These are phyloP conservation scores for Jasminum sambac DNA, from an alignment of 257 asterid genomes.

Conservation along the genomic window DNA sequence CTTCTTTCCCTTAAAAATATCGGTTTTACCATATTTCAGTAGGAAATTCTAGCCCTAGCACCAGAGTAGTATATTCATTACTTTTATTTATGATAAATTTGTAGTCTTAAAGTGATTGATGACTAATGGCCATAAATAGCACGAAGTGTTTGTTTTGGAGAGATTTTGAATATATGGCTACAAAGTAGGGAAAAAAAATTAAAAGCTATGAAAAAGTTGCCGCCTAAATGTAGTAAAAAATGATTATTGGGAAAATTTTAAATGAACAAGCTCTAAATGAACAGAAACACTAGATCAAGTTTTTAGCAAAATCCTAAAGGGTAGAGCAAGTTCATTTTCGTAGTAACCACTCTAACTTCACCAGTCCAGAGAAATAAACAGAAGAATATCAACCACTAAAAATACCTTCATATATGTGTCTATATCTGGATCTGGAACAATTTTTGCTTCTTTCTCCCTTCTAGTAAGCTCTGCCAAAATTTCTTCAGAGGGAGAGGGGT, in stretches of 20 bases:
- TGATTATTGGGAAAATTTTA: no score
- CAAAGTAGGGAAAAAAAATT: no score
- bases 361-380: conserved; percentile 4
- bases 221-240: no score
- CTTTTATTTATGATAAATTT: not conserved
- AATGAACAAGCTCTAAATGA: not conserved
- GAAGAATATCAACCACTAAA: conserved; percentile 7
- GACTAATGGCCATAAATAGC: not conserved
- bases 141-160: not conserved
- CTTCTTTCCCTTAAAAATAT: not conserved
- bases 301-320: not conserved
- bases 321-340: not conserved
- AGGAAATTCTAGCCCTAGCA: not conserved
- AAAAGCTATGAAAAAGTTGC: no score
- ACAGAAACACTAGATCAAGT: not conserved
- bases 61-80: not conserved
- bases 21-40: not conserved
- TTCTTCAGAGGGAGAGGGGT: conserved; percentile 35
- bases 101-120: not conserved
- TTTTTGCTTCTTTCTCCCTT: conserved; percentile 66
- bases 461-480: conserved; percentile 58
- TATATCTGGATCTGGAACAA: conserved; percentile 70
- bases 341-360: not conserved
- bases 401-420: conserved; percentile 76
- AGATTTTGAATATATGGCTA: no score